These are phyloP conservation scores for Wickerhamomyces queroliae DNA, from an alignment of 805 yeast species.

Conservation along the genomic window DNA sequence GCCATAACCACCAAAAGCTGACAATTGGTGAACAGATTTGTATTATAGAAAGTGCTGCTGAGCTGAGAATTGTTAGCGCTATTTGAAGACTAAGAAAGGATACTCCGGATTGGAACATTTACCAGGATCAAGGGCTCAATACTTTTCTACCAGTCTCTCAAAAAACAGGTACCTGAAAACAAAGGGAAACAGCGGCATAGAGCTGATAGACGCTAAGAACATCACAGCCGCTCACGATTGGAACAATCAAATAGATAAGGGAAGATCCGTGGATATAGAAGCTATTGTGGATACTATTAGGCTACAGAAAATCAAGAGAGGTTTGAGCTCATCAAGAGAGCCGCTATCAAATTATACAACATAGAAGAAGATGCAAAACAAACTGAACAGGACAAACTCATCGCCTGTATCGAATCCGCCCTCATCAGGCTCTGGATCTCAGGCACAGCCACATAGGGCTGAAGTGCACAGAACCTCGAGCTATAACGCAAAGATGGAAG, in stretches of 20 bases:
- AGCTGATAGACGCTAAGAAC: too few species aligned
- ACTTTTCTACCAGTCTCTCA: too few species aligned
- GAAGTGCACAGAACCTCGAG: constrained; percentile 10
- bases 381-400: constrained; percentile 11
- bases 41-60: too few species aligned
- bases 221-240: not conserved
- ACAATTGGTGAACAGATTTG: too few species aligned
- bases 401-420: constrained; percentile 8
- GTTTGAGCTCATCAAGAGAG: not conserved
- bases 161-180: not conserved
- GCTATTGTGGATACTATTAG: not conserved
- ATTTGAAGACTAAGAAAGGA: too few species aligned
- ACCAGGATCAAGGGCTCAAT: too few species aligned
- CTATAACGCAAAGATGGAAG: constrained; percentile 1
- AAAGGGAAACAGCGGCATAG: too few species aligned
- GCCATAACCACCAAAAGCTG: too few species aligned
- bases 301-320: not conserved
- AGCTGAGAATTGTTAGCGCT: too few species aligned
- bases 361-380: constrained; percentile 4
- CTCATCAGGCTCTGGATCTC: not conserved
- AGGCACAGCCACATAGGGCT: constrained; percentile 1
- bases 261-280: not conserved
- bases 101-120: too few species aligned
- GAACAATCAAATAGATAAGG: not conserved
- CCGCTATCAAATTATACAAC: constrained; percentile 1